These are phyloP conservation scores for Trichoderma asperellum DNA, from an alignment of 2,329 filamentous ascomycete genomes.

Conservation along the genomic window DNA sequence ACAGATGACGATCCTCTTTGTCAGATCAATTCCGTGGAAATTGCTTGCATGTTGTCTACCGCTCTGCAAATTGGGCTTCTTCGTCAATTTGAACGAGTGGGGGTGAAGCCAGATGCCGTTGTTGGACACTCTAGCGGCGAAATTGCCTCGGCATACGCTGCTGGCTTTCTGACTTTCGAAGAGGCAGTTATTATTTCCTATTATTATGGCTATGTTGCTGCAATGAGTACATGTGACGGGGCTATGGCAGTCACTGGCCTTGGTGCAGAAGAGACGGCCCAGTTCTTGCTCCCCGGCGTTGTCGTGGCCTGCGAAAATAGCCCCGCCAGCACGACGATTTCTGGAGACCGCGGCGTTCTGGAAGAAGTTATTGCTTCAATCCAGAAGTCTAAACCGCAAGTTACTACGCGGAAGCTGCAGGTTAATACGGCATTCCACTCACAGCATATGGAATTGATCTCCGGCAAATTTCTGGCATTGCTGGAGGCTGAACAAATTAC, in stretches of 20 bases:
- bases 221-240: conserved; percentile 28
- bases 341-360: conserved; percentile 38
- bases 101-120: conserved; percentile 36
- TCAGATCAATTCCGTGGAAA: conserved; percentile 16
- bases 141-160: conserved; percentile 43
- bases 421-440: conserved; percentile 38
- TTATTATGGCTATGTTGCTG: conserved; percentile 37
- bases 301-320: conserved; percentile 43
- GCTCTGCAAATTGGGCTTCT: conserved; percentile 47
- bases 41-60: conserved; percentile 45
- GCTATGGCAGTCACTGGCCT: conserved; percentile 40
- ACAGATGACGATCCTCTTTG: conserved; percentile 16
- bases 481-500: conserved; percentile 1
- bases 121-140: conserved; percentile 46
- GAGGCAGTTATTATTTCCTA: conserved; percentile 40
- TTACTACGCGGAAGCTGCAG: conserved; percentile 31
- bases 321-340: conserved; percentile 40
- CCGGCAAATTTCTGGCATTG: conserved; percentile 4
- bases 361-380: conserved; percentile 30
- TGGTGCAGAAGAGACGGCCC: conserved; percentile 5
- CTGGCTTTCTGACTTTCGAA: conserved; percentile 27
- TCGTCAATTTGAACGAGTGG: conserved; percentile 38
- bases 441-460: conserved; percentile 38
- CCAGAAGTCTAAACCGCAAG: conserved; percentile 16
- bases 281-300: conserved; percentile 25